Evolutionary conservation across 1,139 yeast genomes (phyloP).

Genomic region (Geotrichum restrictum): DNA sequence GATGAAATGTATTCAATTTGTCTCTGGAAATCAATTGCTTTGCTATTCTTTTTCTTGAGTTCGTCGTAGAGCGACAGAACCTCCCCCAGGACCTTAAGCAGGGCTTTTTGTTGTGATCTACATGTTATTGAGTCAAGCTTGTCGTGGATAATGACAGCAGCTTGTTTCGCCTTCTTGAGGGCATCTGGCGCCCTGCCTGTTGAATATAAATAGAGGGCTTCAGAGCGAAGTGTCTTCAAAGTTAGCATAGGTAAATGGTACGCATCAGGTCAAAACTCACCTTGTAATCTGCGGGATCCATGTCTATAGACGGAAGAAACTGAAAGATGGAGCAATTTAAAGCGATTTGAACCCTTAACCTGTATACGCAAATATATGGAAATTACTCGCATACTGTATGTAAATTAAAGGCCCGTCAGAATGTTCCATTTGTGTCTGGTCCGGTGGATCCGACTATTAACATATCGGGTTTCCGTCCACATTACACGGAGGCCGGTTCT

Average conservation of each 20-base stretch:
- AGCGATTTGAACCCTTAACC: neutral
- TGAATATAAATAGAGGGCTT: constrained; percentile 29
- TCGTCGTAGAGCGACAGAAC: constrained; percentile 24
- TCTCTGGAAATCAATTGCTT: constrained; percentile 22
- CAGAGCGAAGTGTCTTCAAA: constrained; percentile 17
- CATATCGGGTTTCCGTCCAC: too few species aligned
- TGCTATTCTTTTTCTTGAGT: constrained; percentile 18
- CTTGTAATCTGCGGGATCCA: neutral
- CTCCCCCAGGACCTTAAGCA: constrained; percentile 12
- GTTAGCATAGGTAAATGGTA: neutral
- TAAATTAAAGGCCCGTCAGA: too few species aligned
- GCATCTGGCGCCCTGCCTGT: constrained; percentile 28
- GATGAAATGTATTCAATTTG: constrained; percentile 30
- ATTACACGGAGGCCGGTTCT: too few species aligned
- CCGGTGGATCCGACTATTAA: too few species aligned
- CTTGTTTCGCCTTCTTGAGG: constrained; percentile 20
- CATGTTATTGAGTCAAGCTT: constrained; percentile 17
- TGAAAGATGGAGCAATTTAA: neutral
- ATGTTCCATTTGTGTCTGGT: too few species aligned
- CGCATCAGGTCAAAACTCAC: neutral
- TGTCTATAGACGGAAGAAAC: too few species aligned
- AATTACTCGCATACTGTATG: too few species aligned
- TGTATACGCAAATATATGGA: too few species aligned
- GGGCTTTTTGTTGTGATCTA: constrained; percentile 6
- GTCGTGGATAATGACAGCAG: constrained; percentile 22